A percentile compares a stretch with the other conserved stretches of the same genome.
Conservation (phyloP, 1,284 basidiomycete species). For the Inonotus obliquus region DNA sequence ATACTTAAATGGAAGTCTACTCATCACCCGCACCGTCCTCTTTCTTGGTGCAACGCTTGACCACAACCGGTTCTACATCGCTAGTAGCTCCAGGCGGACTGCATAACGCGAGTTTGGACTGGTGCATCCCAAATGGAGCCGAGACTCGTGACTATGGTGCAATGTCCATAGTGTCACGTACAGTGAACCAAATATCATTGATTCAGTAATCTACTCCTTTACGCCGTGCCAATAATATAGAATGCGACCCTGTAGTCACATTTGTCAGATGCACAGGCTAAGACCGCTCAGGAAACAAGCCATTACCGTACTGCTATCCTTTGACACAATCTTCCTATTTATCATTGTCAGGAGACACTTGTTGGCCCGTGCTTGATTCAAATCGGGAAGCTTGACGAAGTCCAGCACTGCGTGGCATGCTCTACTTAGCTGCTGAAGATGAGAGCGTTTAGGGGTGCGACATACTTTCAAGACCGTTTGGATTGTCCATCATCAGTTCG, state of each 20-base stretch:
- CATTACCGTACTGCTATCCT: slow-evolving; percentile 61
- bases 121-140: no score
- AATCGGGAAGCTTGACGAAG: slow-evolving; percentile 74
- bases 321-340: slow-evolving; percentile 80
- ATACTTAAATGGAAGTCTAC: no score
- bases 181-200: neutral
- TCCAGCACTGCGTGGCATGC: slow-evolving; percentile 56
- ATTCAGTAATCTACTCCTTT: neutral
- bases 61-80: no score
- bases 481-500: slow-evolving; percentile 58
- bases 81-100: no score
- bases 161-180: no score
- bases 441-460: slow-evolving; percentile 11
- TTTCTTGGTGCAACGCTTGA: no score
- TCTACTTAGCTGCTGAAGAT: neutral
- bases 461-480: slow-evolving; percentile 54
- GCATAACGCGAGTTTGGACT: no score
- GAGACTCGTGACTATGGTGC: no score
- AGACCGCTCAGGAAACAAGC: neutral
- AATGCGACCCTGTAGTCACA: neutral
- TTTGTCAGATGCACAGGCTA: neutral
- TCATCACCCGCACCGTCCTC: no score
- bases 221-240: neutral
- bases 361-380: slow-evolving; percentile 86
- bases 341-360: slow-evolving; percentile 91